A percentile compares a stretch with the other conserved stretches of the same genome.
These are phyloP conservation scores for Cicer arietinum DNA, from an alignment of 306 rosid genomes.

Conservation along the genomic window DNA sequence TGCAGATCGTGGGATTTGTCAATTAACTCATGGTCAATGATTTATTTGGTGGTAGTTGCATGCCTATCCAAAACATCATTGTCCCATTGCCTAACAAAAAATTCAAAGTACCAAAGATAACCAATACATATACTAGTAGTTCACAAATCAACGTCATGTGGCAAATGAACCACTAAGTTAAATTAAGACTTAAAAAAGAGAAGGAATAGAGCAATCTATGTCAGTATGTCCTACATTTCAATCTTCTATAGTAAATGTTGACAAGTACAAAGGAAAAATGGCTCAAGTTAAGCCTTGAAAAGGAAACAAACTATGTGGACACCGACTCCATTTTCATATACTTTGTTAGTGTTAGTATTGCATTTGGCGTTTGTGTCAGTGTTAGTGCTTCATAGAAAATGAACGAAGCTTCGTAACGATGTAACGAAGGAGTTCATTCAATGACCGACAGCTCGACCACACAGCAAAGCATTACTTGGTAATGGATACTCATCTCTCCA, in stretches of 20 bases:
- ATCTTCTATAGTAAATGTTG: neutral
- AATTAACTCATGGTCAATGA: no score
- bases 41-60: no score
- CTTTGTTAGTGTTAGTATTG: no score
- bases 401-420: neutral
- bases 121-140: neutral
- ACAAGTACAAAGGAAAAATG: conserved; percentile 23
- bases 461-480: conserved; percentile 73
- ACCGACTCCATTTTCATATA: no score
- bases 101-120: neutral
- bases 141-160: neutral
- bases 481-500: conserved; percentile 91
- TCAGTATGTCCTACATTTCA: neutral
- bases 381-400: neutral
- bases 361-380: neutral
- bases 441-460: conserved; percentile 70
- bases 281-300: conserved; percentile 50
- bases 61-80: neutral
- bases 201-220: conserved; percentile 30
- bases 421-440: neutral
- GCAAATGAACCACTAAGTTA: neutral
- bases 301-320: neutral
- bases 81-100: neutral
- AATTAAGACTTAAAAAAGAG: neutral
- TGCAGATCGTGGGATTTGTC: no score